Conservation (phyloP, 805 yeast genomes). For the Yamadazyma scolyti region DNA sequence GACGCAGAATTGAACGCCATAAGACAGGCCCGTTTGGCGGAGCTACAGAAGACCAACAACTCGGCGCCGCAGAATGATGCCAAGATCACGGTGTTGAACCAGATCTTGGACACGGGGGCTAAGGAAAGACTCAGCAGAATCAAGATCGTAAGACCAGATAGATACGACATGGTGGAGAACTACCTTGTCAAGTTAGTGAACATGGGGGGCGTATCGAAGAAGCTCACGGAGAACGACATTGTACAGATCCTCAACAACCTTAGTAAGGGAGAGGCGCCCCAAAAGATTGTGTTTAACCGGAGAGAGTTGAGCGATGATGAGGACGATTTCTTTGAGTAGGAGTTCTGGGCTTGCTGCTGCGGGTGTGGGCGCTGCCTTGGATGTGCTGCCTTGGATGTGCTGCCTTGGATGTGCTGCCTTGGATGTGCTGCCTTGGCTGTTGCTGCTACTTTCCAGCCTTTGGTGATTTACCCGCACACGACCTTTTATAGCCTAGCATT, state of each 20-base stretch:
- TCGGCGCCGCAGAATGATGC: slow-evolving; percentile 31
- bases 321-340: slow-evolving; percentile 31
- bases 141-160: slow-evolving; percentile 83
- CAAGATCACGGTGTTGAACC: slow-evolving; percentile 49
- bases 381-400: no score
- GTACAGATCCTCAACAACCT: slow-evolving; percentile 81
- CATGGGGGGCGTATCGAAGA: slow-evolving; percentile 71
- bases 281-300: slow-evolving; percentile 61
- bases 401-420: no score
- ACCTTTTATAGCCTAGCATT: no score
- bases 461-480: no score
- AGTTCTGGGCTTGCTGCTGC: background rate
- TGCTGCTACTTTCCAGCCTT: no score
- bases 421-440: no score
- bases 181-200: slow-evolving; percentile 68
- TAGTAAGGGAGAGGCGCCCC: slow-evolving; percentile 60
- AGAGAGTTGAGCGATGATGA: slow-evolving; percentile 31
- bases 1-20: slow-evolving; percentile 85
- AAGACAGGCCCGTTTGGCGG: slow-evolving; percentile 87
- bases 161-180: slow-evolving; percentile 85
- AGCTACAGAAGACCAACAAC: slow-evolving; percentile 57
- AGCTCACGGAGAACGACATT: slow-evolving; percentile 76
- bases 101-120: slow-evolving; percentile 76
- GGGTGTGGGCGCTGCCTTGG: no score
- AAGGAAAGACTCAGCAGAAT: slow-evolving; percentile 85